phyloP scores from a whole-genome alignment of 202 grass and related monocot species.

The Setaria italica region DNA sequence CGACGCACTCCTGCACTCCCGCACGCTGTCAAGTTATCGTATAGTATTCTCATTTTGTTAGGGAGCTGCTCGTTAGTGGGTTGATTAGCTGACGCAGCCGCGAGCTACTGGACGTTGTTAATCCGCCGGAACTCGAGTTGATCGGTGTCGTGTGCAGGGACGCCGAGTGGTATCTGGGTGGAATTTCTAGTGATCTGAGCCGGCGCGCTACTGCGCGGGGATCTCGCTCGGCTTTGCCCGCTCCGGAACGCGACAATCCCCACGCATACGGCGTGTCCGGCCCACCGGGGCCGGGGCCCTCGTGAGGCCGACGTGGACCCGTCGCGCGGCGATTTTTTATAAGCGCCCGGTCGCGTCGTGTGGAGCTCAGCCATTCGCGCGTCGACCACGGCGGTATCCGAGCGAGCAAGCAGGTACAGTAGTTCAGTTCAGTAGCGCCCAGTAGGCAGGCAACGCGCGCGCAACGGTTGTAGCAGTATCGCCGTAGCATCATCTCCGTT shows the following conservation, averaged over 20 bases:
- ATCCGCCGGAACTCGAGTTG: background rate
- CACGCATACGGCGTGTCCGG: conserved; percentile 45
- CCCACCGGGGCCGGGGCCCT: background rate
- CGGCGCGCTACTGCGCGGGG: background rate
- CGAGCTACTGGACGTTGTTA: background rate
- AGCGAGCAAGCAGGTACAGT: background rate
- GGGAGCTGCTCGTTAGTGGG: background rate
- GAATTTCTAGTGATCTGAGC: conserved; percentile 42
- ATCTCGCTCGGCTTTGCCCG: background rate
- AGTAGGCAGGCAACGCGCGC: too few species aligned
- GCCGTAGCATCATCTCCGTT: background rate
- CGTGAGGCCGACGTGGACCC: conserved; percentile 40
- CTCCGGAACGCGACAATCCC: conserved; percentile 56
- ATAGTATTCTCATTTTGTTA: background rate
- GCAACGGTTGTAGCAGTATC: background rate
- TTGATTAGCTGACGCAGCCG: background rate
- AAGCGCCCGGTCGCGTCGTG: background rate
- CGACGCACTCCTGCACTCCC: background rate
- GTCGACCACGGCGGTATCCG: background rate
- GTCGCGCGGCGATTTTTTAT: conserved; percentile 42
- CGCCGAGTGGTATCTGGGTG: too few species aligned
- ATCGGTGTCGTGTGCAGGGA: conserved; percentile 4
- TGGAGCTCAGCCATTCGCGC: conserved; percentile 49
- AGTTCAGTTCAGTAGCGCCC: background rate
- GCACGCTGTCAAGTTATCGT: conserved; percentile 28